Evolutionary conservation across 2,329 filamentous ascomycete species (phyloP).

Genomic region (Nakataea oryzae): DNA sequence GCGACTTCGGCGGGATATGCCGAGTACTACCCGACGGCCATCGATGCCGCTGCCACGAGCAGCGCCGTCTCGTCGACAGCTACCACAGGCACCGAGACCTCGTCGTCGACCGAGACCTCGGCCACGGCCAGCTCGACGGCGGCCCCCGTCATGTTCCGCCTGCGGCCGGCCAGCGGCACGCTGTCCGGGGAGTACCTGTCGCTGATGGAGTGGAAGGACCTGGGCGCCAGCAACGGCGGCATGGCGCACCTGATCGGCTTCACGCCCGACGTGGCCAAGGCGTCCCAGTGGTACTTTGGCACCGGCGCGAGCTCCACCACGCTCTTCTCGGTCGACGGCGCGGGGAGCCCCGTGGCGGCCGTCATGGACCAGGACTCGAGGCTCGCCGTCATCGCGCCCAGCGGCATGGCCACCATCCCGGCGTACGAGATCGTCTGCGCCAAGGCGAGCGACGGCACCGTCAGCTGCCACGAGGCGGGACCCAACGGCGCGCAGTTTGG

Average conservation of each 20-base stretch:
- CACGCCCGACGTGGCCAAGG: not conserved
- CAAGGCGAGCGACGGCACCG: not conserved
- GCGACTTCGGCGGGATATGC: not conserved
- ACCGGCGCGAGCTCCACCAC: not conserved
- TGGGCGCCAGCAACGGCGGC: not conserved
- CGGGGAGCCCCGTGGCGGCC: not conserved
- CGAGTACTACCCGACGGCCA: not conserved
- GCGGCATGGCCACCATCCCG: not conserved
- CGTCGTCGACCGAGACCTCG: not conserved
- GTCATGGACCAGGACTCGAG: conserved; percentile 1
- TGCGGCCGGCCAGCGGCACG: not conserved
- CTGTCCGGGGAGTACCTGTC: not conserved
- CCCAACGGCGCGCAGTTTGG: not conserved
- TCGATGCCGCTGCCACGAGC: too few relatives aligned
- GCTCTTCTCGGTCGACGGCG: not conserved
- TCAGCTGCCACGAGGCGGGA: not conserved
- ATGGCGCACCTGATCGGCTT: conserved; percentile 1
- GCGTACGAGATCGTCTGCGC: not conserved
- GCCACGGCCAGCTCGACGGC: not conserved
- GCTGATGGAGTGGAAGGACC: not conserved
- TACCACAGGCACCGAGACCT: too few relatives aligned
- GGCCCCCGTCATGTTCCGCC: not conserved
- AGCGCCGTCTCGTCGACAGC: too few relatives aligned
- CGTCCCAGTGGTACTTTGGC: not conserved
- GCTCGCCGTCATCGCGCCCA: not conserved